phyloP scores from a whole-genome alignment of 2,329 filamentous ascomycete genomes.

The Aspergillus quadricinctus region DNA sequence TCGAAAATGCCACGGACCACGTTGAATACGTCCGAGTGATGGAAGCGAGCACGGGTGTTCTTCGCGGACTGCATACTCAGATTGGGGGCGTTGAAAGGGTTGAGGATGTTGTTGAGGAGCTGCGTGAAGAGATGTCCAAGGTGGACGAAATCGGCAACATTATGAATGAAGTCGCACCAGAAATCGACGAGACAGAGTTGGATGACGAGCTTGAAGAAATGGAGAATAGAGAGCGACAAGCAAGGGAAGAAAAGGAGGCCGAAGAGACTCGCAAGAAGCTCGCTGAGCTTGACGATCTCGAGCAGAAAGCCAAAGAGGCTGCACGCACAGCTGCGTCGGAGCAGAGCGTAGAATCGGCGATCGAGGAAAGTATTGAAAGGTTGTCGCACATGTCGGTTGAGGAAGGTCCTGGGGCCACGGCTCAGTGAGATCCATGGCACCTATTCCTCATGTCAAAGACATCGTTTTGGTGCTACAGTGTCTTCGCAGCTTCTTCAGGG shows the following conservation, averaged over 20 bases:
- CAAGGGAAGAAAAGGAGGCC: slow-evolving; percentile 47
- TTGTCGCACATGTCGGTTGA: slow-evolving; percentile 41
- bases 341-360: slow-evolving; percentile 26
- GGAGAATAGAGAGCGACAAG: slow-evolving; percentile 55
- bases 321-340: slow-evolving; percentile 26
- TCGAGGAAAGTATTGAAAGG: slow-evolving; percentile 37
- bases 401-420: slow-evolving; percentile 21
- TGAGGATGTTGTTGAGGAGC: slow-evolving; percentile 67
- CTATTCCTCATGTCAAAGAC: not conserved
- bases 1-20: slow-evolving; percentile 81
- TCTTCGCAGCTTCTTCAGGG: not conserved
- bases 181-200: slow-evolving; percentile 74
- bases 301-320: slow-evolving; percentile 40
- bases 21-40: slow-evolving; percentile 79
- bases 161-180: slow-evolving; percentile 59
- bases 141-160: slow-evolving; percentile 78
- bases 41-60: slow-evolving; percentile 68
- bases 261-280: slow-evolving; percentile 47
- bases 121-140: slow-evolving; percentile 75
- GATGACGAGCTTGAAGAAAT: slow-evolving; percentile 82
- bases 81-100: slow-evolving; percentile 73
- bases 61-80: slow-evolving; percentile 69
- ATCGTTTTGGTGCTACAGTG: not conserved
- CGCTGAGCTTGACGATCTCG: slow-evolving; percentile 43
- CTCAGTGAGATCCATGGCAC: slow-evolving; percentile 13